Evolutionary conservation across 139 green algal genomes (phyloP).

Genomic region (Picochlorum sp.): DNA sequence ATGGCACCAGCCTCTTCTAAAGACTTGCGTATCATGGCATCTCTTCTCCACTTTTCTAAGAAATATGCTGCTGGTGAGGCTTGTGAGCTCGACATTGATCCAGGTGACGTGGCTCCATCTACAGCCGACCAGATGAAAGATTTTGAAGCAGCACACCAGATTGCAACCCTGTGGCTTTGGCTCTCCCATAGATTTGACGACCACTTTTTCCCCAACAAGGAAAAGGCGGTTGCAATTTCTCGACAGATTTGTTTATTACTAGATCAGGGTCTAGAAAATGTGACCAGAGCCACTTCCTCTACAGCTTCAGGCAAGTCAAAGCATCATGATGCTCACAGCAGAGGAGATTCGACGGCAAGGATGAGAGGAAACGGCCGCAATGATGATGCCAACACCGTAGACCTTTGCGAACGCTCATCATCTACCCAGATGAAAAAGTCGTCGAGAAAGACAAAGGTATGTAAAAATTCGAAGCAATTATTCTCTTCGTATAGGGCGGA

Average conservation of each 20-base stretch:
- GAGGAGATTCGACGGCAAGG: too few relatives aligned
- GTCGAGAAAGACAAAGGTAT: neutral
- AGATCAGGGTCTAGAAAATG: neutral
- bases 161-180: conserved; percentile 30
- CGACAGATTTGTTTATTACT: neutral
- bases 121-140: conserved; percentile 23
- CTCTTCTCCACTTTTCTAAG: conserved; percentile 29
- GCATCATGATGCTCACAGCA: too few relatives aligned
- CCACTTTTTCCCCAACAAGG: conserved; percentile 1
- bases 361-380: too few relatives aligned
- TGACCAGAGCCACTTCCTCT: neutral
- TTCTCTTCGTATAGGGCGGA: neutral
- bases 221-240: neutral
- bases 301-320: too few relatives aligned
- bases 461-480: neutral
- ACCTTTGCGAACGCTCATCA: neutral
- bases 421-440: neutral
- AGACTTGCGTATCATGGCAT: conserved; percentile 10
- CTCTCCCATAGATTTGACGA: conserved; percentile 25
- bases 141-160: conserved; percentile 28
- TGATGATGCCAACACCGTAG: neutral
- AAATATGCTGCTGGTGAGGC: conserved; percentile 14
- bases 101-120: neutral
- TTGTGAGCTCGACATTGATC: conserved; percentile 9
- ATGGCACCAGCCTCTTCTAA: conserved; percentile 23